Base-by-base conservation (phyloP, 2,329 filamentous ascomycete species). In the Madurella fahalii region DNA sequence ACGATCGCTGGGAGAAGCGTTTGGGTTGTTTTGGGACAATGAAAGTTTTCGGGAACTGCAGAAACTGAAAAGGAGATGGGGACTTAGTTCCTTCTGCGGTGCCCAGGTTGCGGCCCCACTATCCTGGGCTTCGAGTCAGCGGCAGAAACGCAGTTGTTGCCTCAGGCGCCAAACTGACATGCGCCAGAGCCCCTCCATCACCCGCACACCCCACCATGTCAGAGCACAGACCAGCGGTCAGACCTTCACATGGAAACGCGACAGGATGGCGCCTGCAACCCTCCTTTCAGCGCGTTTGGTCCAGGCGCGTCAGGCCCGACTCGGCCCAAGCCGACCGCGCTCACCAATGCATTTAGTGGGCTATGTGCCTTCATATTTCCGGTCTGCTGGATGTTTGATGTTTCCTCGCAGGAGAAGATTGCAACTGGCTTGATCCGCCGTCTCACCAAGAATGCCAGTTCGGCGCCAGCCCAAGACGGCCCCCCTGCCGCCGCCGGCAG, bases 21-120 rank as follows among this genome's bases (percentile, higher is more conserved):
- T 56, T 49, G 47, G 53, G 44, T 58, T 58, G 56, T 57, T 53
- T 61, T 60, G 52, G 42, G 57, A 56, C 52, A 50, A 59, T 60
- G 62, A 57, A 64, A 64, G 61, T 59, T 63, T 59, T 64, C 62
- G 59, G 57, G 57, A 52, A 40, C 50, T 52, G 58, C 56, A 57
- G 52, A 61, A 58, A 56, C 47, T 44, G 57, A 50, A 62, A 63
- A 58, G 52, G 50, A 57, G 50, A 57, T 61, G 56, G 58, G 57
- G 31, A 53, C 57, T 47, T 32, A 13, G n/a, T 50, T 39, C 39
- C 46, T 30, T 37, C 46, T 20, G 30, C 46, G 50, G 40, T 37
- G 18, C 18, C 15, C 42, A 44, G 42, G 9, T 40, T 39, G 34
- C 39, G 15, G 40, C 16, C 41, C 46, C 31, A 40, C 32, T 17